Base-by-base conservation (phyloP, 495 filamentous ascomycete genomes). In the Lepidopterella palustris region DNA sequence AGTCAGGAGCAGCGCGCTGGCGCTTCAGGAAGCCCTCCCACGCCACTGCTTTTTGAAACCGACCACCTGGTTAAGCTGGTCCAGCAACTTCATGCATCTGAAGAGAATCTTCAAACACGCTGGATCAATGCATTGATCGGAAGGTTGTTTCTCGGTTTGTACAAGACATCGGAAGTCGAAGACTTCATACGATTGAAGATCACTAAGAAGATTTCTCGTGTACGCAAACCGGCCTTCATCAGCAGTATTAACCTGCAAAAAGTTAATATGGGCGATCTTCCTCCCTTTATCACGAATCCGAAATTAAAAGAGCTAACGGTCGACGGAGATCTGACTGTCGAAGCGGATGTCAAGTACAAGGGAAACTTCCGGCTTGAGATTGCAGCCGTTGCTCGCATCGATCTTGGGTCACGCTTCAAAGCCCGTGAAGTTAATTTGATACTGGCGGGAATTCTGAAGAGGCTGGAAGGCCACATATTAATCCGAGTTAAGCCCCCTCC, bases 41-140 rank as follows among this genome's bases (percentile, higher is more conserved):
- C 79, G 29, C 87, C 87, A 15, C 82, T 91, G 55, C 76, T 83
- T n/a, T 95, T 92, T 66, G 85, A 93, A 27, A 79, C 87, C 20
- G 86, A 87, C 69, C 81, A 96, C 74, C 86, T 97, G 29, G 87
- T 97, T 65, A 83, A 84, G 0, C 74, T 98, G 32, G 88, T 97
- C 1, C 91, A 96, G 67, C 83, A 82, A 47, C 76, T 98, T 26
- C 93, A 98, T 72, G 92, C 91, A 0, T 90, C 89, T 9, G 92
- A 96, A 71, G 90, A 96, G 54, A 88, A 93, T 61, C 70, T 95
- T 61, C 89, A 96, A 70, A 95, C 91, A 10, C 82, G 92, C 50
- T 97, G 93, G 89, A 81, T 97, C 59, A 97, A 98, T 76, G 93
- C 88, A 13, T 77, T 97, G 57, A 77, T 96, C 39, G 90, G 92